Evolutionary conservation across 768 basidiomycete species (phyloP), one percentile per base, ranked within the genome.

Genomic region (Trametes cingulata): DNA sequence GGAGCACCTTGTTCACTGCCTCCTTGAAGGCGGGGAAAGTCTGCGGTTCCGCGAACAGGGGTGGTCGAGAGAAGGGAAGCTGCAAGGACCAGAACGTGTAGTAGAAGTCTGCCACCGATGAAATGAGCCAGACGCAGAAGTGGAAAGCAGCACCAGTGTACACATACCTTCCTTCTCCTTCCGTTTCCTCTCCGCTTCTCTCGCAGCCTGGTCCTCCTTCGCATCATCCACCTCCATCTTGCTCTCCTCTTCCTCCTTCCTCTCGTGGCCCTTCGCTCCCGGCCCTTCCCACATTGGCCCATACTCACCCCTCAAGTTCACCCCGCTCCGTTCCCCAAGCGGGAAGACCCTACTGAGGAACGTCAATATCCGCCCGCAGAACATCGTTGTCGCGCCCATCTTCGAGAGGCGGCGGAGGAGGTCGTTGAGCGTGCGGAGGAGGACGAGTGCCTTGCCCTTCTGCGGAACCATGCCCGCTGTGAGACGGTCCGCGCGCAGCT

Each of bases 51-150:
- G 83, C 79, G 68, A 95, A 94, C 10, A 85, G 64, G 0, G 86
- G 80, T 2, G 94, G 94, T 62, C 87, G 84, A 29, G 91, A 93
- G 74, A 96, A 95, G 6, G 85, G 86, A 4, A 87, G 77, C 68
- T 97, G 94, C 8, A 96, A 77, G 0, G 88, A 88, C 94, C 94
- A 96, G 76, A 96, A 95, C 0, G 84, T 90, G 59, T 85, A 82
- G 75, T 93, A 95, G 69, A 95, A 90, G 24, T 90, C 91, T 86
- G 56, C n/a, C 43, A 35, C 6, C n/a, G 10, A 35, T 20, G 33
- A 22, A 49, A 24, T 49, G 40, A 47, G 43, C 27, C 37, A 19
- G 50, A 6, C 20, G 1, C 6, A 24, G 22, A 51, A n/a, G 14
- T 8, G 20, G 24, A 22, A 41, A 22, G 33, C 40, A 46, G 19